A percentile compares a stretch with the other conserved stretches of the same genome.
Conservation (phyloP, 371 early-diverging fungal species). For the Phascolomyces articulosus region DNA sequence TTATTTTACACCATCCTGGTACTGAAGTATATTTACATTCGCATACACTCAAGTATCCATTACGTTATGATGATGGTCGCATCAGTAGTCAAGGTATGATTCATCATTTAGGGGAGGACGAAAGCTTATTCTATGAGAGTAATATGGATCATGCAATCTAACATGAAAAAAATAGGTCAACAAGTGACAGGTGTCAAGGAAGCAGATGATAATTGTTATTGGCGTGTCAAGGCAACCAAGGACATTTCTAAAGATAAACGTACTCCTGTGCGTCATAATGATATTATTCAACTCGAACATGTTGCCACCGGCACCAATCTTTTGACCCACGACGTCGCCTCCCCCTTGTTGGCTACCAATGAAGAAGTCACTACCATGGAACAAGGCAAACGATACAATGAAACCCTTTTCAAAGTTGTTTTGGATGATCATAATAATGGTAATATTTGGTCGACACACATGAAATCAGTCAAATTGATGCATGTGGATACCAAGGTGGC, state of each 20-base stretch:
- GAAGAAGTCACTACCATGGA: constrained; percentile 91
- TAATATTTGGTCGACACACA: constrained; percentile 56
- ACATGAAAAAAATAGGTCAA: too few species aligned
- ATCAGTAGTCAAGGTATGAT: constrained; percentile 75
- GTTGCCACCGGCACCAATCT: constrained; percentile 69
- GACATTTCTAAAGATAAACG: constrained; percentile 24
- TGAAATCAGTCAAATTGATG: constrained; percentile 66
- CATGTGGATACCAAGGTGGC: constrained; percentile 85
- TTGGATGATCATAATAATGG: constrained; percentile 57
- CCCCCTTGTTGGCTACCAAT: constrained; percentile 94
- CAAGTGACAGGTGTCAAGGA: constrained; percentile 87
- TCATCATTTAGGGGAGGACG: neutral
- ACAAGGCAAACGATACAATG: constrained; percentile 52
- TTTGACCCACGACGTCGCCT: constrained; percentile 97
- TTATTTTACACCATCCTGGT: constrained; percentile 79
- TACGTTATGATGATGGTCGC: constrained; percentile 92
- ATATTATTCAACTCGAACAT: constrained; percentile 76
- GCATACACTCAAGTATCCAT: constrained; percentile 80
- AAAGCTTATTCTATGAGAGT: neutral
- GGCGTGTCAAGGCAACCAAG: constrained; percentile 76
- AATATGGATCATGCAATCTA: neutral
- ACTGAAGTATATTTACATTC: constrained; percentile 86
- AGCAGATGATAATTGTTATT: constrained; percentile 77
- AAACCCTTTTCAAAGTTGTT: constrained; percentile 68
- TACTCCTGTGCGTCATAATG: constrained; percentile 56